Evolutionary conservation across 805 yeast species (phyloP).

Genomic region (Kodamaea restingae): DNA sequence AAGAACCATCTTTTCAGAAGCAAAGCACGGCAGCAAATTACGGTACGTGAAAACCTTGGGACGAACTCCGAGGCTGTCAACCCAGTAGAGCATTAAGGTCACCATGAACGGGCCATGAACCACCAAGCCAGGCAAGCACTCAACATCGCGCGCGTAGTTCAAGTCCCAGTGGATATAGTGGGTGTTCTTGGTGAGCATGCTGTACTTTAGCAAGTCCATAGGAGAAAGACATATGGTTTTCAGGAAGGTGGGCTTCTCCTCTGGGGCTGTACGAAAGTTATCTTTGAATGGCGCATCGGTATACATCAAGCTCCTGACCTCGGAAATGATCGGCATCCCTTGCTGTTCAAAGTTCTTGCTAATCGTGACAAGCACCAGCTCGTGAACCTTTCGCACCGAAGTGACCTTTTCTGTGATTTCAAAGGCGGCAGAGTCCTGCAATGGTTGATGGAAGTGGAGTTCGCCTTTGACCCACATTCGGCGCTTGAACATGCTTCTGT

Average conservation of each 20-base stretch:
- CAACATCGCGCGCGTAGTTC: constrained; percentile 48
- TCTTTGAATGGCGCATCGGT: constrained; percentile 39
- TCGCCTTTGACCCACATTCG: constrained; percentile 82
- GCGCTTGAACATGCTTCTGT: constrained; percentile 39
- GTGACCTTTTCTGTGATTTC: constrained; percentile 52
- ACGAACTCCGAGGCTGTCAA: constrained; percentile 17
- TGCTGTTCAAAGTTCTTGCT: constrained; percentile 41
- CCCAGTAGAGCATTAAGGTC: constrained; percentile 55
- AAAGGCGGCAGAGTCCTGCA: constrained; percentile 13
- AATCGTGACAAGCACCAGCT: constrained; percentile 51
- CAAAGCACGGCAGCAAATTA: constrained; percentile 48
- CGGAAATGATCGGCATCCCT: constrained; percentile 35
- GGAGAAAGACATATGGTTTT: constrained; percentile 31
- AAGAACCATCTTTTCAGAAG: constrained; percentile 28
- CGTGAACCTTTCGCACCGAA: constrained; percentile 31
- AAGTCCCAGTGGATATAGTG: constrained; percentile 79
- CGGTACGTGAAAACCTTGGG: constrained; percentile 40
- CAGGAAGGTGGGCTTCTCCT: background rate
- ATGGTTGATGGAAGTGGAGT: constrained; percentile 34
- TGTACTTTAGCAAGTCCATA: constrained; percentile 54
- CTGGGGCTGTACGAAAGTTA: background rate
- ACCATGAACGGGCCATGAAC: constrained; percentile 82
- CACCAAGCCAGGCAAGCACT: constrained; percentile 57
- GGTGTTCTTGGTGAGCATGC: constrained; percentile 75
- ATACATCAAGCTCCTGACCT: constrained; percentile 59